A percentile compares a stretch with the other conserved stretches of the same genome.
phyloP scores from a whole-genome alignment of 768 basidiomycete genomes.

The Russula brevipes region DNA sequence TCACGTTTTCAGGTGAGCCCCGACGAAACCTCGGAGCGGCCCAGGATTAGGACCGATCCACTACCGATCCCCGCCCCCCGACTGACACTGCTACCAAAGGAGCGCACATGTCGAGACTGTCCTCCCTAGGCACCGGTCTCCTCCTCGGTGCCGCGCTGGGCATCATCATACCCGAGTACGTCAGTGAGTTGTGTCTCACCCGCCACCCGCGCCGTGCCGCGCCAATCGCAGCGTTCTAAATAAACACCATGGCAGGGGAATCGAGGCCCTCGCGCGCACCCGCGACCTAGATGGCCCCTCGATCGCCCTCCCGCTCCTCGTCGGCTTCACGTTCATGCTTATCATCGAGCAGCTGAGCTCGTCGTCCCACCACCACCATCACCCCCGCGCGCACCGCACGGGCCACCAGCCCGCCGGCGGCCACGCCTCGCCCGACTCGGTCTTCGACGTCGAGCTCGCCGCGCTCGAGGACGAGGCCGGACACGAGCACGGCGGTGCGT shows the following conservation, averaged over 20 bases:
- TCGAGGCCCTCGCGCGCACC: conserved; percentile 49
- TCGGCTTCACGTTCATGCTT: conserved; percentile 62
- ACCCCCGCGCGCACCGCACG: conserved; percentile 31
- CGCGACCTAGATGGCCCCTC: conserved; percentile 40
- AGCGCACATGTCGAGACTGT: conserved; percentile 41
- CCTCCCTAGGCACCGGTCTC: conserved; percentile 71
- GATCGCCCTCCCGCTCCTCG: conserved; percentile 59
- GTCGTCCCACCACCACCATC: conserved; percentile 44
- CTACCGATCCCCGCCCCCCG: too few species aligned
- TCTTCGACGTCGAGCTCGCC: conserved; percentile 61
- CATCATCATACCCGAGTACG: conserved; percentile 91
- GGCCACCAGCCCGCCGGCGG: conserved; percentile 19
- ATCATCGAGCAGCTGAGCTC: conserved; percentile 59
- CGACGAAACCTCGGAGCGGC: not conserved
- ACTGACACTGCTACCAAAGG: conserved; percentile 27
- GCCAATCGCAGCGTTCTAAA: not conserved
- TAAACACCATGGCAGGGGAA: conserved; percentile 45
- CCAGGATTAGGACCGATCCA: not conserved
- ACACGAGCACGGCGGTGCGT: conserved; percentile 27
- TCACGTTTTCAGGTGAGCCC: conserved; percentile 60
- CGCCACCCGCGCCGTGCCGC: not conserved
- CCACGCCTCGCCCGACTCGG: conserved; percentile 33
- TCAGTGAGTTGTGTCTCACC: conserved; percentile 25
- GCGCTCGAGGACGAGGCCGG: conserved; percentile 43
- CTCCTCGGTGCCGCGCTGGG: conserved; percentile 86